Base-by-base conservation (phyloP, 768 basidiomycete species). In the Pleurotus cornucopiae region DNA sequence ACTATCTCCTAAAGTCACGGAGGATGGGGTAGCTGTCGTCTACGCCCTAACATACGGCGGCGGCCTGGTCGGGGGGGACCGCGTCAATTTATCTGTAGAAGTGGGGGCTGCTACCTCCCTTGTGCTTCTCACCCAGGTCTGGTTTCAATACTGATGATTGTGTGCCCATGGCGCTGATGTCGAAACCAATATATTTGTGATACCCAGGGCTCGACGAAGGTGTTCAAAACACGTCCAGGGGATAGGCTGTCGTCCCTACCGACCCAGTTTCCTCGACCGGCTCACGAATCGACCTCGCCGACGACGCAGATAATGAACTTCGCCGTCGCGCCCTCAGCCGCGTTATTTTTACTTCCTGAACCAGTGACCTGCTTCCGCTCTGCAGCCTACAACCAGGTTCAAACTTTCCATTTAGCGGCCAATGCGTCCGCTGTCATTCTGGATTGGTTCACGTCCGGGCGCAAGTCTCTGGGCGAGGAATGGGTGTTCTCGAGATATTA, bases 381-480 rank as follows among this genome's bases (percentile, higher is more conserved):
- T 18, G 91, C 96, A 6, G 81, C 81, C 0, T 98, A 98, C 71
- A 79, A 80, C 57, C 95, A 98, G 67, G 72, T 75, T 2, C 96
- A 98, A 74, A 84, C 76, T 41, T 94, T 98, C 70, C 72, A 76
- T 54, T 76, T 97, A 37, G 23, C 54, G 25, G 47, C 41, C 45
- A 23, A 37, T n/a, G 79, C 87, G 6, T 90, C 88, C 11, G 72
- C 86, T 6, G 78, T 91, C 41, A 69, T 95, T 1, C 79, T 98
- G 13, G 96, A 98, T 67, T 97, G 94, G 92, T 73, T 93, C 56
- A 97, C 94, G 1, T 89, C 91, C 2, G 96, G 96, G 9, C 82
- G 96, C 37, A 85, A 83, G 66, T 79, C 85, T 6, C 76, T 84
- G 21, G 89, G 90, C 26, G 96, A 98, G 65, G 86, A 91, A 51